phyloP scores from a whole-genome alignment of 768 basidiomycete species.

The Gloeopeniophorella convolvens region DNA sequence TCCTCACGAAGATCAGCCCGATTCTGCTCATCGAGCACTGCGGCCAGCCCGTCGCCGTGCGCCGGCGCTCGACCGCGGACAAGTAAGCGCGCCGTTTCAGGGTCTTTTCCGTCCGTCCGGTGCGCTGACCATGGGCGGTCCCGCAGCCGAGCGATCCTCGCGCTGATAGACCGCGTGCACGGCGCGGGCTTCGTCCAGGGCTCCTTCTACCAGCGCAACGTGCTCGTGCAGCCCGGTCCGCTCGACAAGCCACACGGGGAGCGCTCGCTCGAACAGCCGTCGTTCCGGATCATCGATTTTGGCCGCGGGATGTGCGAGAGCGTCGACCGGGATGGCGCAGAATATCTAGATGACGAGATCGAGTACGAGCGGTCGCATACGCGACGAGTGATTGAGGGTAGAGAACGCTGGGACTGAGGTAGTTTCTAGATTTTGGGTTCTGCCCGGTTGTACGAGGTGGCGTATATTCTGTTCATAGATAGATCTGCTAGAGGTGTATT shows the following conservation, averaged over 20 bases:
- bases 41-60: slow-evolving; percentile 30
- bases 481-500: too few species aligned
- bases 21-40: slow-evolving; percentile 46
- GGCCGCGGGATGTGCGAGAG: slow-evolving; percentile 28
- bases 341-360: background rate
- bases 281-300: slow-evolving; percentile 48
- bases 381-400: too few species aligned
- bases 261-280: slow-evolving; percentile 27
- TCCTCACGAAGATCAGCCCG: slow-evolving; percentile 25
- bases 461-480: too few species aligned
- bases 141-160: slow-evolving; percentile 24
- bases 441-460: too few species aligned
- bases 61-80: slow-evolving; percentile 20
- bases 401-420: too few species aligned
- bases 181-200: slow-evolving; percentile 33
- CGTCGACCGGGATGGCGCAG: background rate
- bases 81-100: background rate
- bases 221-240: slow-evolving; percentile 39
- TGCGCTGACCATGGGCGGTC: too few species aligned
- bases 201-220: slow-evolving; percentile 38
- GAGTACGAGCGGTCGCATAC: background rate
- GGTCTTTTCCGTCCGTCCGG: too few species aligned
- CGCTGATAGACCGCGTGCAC: slow-evolving; percentile 38
- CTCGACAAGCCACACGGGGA: slow-evolving; percentile 28
- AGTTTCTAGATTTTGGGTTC: too few species aligned